These are phyloP conservation scores for Citrullus colocynthis DNA, from an alignment of 306 rosid genomes.

Conservation along the genomic window DNA sequence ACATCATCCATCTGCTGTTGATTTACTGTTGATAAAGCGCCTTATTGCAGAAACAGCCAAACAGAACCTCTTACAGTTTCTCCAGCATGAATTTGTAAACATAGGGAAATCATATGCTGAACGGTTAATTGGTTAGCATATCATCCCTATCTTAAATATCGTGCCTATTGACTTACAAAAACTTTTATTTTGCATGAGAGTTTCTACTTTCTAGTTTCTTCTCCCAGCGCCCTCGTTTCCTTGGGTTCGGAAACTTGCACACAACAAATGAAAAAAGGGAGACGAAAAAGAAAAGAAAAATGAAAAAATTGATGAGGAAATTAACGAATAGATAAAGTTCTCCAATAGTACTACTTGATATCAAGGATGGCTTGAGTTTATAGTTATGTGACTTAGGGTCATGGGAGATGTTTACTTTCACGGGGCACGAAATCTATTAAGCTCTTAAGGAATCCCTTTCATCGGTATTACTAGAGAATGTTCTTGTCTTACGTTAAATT, in stretches of 20 bases:
- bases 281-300: not conserved
- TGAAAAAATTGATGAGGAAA: not conserved
- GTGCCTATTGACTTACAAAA: not conserved
- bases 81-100: constrained; percentile 89
- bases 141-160: not conserved
- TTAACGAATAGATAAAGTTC: not conserved
- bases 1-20: constrained; percentile 91
- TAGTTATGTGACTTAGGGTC: not conserved
- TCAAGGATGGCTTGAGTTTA: not conserved
- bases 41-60: constrained; percentile 75
- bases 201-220: not conserved
- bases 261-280: not conserved
- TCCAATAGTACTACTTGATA: not conserved
- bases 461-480: not conserved
- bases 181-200: not conserved
- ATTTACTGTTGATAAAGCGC: constrained; percentile 77
- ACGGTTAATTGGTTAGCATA: constrained; percentile 63
- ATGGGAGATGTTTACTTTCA: constrained; percentile 1
- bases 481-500: not conserved
- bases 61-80: constrained; percentile 79
- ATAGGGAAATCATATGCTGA: constrained; percentile 80
- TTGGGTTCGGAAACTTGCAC: not conserved
- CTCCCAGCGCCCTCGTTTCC: not conserved
- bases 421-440: not conserved
- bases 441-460: not conserved